Evolutionary conservation across 2,329 filamentous ascomycete genomes (phyloP).

Genomic region (Xylaria sp.): DNA sequence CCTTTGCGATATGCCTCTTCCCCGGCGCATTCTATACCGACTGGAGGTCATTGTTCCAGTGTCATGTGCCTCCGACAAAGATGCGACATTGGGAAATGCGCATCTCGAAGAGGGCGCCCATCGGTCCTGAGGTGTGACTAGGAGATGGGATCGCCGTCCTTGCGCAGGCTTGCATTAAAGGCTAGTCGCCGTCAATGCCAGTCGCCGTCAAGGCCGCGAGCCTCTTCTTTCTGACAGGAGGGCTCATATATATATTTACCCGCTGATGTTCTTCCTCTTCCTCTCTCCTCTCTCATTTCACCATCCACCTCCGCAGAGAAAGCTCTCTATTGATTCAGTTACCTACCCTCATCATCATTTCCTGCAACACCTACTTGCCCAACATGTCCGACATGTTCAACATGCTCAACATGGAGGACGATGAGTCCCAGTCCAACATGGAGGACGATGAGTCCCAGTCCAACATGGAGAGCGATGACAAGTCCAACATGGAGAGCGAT

Average conservation of each 20-base stretch:
- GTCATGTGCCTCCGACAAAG: not conserved
- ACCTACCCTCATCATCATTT: not conserved
- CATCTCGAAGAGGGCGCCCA: not conserved
- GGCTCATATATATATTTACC: no score
- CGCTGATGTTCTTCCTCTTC: no score
- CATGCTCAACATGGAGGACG: no score
- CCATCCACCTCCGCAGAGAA: no score
- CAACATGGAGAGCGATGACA: no score
- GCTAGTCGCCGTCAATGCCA: not conserved
- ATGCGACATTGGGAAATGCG: not conserved
- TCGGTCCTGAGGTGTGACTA: not conserved
- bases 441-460: no score
- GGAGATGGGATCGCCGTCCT: not conserved
- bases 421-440: no score
- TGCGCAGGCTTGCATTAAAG: not conserved
- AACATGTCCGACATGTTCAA: conserved; percentile 7
- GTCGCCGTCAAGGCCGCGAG: not conserved
- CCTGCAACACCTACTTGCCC: not conserved
- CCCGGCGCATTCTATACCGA: not conserved
- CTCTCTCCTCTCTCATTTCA: no score
- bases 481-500: no score
- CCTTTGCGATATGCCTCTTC: not conserved
- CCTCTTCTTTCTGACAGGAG: no score
- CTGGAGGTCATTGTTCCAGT: not conserved
- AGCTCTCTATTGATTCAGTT: no score